A percentile compares a stretch with the other conserved stretches of the same genome.
These are phyloP conservation scores for Plasmodium fragile DNA, from an alignment of 169 alveolate genomes.

Conservation along the genomic window DNA sequence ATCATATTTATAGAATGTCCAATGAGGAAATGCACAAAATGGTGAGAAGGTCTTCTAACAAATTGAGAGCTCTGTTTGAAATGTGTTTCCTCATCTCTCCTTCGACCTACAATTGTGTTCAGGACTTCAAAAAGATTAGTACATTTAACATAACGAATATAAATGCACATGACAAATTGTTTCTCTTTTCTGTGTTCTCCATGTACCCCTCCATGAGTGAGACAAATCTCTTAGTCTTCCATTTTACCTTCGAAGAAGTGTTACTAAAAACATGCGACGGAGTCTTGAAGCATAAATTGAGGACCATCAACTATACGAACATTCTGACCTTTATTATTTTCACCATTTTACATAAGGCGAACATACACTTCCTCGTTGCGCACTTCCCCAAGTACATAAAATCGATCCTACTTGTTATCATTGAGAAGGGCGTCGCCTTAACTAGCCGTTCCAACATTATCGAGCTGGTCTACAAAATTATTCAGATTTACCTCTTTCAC, in stretches of 20 bases:
- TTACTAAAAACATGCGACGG: constrained; percentile 79
- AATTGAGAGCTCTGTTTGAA: constrained; percentile 79
- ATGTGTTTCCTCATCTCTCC: constrained; percentile 81
- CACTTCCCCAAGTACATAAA: constrained; percentile 80
- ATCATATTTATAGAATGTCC: background rate
- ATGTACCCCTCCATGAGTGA: constrained; percentile 82
- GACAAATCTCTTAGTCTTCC: constrained; percentile 77
- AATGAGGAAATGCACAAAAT: constrained; percentile 30
- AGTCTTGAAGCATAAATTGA: constrained; percentile 76
- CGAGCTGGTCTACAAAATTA: constrained; percentile 23
- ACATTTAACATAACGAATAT: constrained; percentile 63
- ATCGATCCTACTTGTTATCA: constrained; percentile 80
- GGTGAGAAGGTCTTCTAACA: constrained; percentile 56
- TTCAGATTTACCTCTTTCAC: constrained; percentile 62
- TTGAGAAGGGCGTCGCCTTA: constrained; percentile 78
- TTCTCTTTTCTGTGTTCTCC: constrained; percentile 74
- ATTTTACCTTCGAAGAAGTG: constrained; percentile 81
- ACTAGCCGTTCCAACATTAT: constrained; percentile 54
- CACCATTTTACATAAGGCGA: constrained; percentile 80
- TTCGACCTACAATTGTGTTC: constrained; percentile 49
- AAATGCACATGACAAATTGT: constrained; percentile 79
- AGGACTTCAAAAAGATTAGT: constrained; percentile 78
- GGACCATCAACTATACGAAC: constrained; percentile 75
- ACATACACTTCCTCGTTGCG: constrained; percentile 69
- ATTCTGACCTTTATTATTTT: constrained; percentile 78